Evolutionary conservation across 768 basidiomycete genomes (phyloP), one percentile per base, ranked within the genome.

Genomic region (Nevesoporus exiguus): DNA sequence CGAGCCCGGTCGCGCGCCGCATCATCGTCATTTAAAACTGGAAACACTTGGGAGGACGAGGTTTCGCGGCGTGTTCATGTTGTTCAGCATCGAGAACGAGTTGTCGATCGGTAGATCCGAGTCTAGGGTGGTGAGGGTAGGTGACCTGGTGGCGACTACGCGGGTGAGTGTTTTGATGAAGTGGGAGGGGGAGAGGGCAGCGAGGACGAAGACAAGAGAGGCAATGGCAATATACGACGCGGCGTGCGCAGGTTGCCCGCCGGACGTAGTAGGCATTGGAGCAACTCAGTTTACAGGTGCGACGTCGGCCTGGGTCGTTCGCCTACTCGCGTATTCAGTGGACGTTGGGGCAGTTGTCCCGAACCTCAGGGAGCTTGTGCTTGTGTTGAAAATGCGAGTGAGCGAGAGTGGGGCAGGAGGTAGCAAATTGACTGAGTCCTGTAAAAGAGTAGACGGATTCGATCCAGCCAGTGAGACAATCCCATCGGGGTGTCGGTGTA

Each of bases 381-480:
- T 29, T 30, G 25, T 10, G 19, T 46, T 30, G 2, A 27, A n/a
- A n/a, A 40, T 2, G 42, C 14, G 9, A 40, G 51, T 29, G 57
- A 40, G 19, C 24, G 45, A 24, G 49, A 10, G n/a, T 48, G 51
- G 17, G 55, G 15, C 55, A 66, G 24, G 69, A 76, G 13, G 65
- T 65, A 47, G 77, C 75, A 59, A 82, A 87, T 0, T 74, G 74
- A 13, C 73, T 70, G 5, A 86, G 61, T 58, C 86, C 84, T 3
- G 66, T 60, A 3, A 76, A 74, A 55, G 81, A 71, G 57, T 85
- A 81, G 7, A 80, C 80, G 3, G 71, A 68, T 21, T 76, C 71
- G 34, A 87, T 84, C 71, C 76, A 80, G 0, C 84, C 85, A 0
- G 68, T 64, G 49, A 77, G 75, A n/a, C 84, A 78, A 24, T 83